Percentiles rank a stretch among this genome's conserved stretches.
These are phyloP conservation scores for Anaeramoeba ignava DNA, from an alignment of 78 protist genomes.

Conservation along the genomic window DNA sequence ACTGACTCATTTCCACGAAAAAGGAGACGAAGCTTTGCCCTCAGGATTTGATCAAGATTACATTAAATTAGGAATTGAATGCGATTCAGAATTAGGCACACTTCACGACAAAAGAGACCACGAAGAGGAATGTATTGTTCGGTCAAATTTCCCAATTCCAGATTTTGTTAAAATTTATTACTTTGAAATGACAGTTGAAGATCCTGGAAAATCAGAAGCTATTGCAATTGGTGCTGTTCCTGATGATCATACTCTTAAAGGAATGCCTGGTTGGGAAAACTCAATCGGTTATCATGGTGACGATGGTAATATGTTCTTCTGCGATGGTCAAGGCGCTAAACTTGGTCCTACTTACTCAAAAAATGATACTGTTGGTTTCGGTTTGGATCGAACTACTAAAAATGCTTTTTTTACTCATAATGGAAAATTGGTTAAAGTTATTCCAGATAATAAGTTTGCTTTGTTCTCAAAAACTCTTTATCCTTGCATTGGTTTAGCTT, in stretches of 20 bases:
- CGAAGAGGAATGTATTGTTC: not conserved
- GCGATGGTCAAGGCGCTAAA: not conserved
- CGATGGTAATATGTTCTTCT: not conserved
- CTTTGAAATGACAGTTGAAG: not conserved
- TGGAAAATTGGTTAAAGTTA: not conserved
- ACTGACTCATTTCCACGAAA: no score
- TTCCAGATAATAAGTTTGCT: not conserved
- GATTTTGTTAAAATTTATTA: not conserved
- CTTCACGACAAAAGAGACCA: no score
- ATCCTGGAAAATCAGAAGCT: not conserved
- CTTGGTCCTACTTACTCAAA: not conserved
- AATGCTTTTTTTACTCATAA: not conserved
- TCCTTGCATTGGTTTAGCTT: not conserved
- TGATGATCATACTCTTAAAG: not conserved
- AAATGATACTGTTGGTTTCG: not conserved
- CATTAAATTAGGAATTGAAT: no score
- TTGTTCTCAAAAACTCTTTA: not conserved
- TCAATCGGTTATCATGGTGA: not conserved
- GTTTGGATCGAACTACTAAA: not conserved
- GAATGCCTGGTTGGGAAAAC: constrained; percentile 3
- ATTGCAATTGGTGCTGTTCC: not conserved
- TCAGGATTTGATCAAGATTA: no score
- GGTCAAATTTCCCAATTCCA: not conserved
- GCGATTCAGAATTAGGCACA: no score
- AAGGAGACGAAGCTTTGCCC: no score